A percentile compares a stretch with the other conserved stretches of the same genome.
phyloP scores from a whole-genome alignment of 108 stramenopile species.

The Epithemia pelagica region DNA sequence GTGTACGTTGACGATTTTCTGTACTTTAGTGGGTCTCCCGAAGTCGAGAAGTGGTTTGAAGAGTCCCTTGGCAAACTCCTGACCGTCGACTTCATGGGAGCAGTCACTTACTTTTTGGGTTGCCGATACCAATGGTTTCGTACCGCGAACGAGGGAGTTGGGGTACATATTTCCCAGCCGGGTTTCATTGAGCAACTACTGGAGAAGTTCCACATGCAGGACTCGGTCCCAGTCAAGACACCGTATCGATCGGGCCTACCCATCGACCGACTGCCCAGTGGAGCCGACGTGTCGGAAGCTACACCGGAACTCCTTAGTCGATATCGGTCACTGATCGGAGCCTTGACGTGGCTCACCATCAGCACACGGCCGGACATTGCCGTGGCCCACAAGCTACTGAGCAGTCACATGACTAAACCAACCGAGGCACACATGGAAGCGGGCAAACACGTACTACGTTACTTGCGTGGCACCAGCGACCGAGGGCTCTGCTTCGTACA shows the following conservation, averaged over 20 bases:
- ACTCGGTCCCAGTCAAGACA: background rate
- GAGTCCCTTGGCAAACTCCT: background rate
- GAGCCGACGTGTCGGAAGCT: too few relatives aligned
- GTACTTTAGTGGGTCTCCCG: background rate
- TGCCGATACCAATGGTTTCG: background rate
- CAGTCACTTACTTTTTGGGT: background rate
- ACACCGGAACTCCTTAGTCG: too few relatives aligned
- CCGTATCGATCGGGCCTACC: background rate
- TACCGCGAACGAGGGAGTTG: background rate
- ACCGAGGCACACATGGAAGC: too few relatives aligned
- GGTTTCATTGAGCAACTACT: background rate
- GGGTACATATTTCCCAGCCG: background rate
- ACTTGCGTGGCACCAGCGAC: too few relatives aligned
- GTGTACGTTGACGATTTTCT: background rate
- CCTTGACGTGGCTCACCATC: too few relatives aligned
- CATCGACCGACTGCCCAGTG: background rate
- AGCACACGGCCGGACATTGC: too few relatives aligned
- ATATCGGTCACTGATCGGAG: too few relatives aligned
- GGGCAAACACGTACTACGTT: too few relatives aligned
- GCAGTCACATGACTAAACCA: too few relatives aligned
- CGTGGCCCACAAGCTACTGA: too few relatives aligned
- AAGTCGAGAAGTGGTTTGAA: background rate
- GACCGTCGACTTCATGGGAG: background rate
- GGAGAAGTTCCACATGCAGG: background rate
- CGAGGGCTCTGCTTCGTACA: too few relatives aligned